phyloP scores from a whole-genome alignment of 2,329 filamentous ascomycete genomes.

The Aspergillus spinulosporus region DNA sequence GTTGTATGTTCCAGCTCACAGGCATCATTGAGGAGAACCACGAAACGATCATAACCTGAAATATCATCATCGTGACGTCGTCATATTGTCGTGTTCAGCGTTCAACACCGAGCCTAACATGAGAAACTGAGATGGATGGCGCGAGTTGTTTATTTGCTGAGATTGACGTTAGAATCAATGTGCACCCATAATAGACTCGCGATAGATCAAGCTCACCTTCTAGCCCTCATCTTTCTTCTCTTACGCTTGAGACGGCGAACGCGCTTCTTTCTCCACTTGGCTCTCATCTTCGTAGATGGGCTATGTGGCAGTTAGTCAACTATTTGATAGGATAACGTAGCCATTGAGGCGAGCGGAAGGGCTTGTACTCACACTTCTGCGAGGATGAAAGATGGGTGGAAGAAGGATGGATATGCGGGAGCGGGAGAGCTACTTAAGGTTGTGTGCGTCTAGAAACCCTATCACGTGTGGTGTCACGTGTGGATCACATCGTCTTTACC shows the following conservation, averaged over 20 bases:
- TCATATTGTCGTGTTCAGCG: slow-evolving; percentile 39
- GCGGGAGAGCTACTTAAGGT: slow-evolving; percentile 35
- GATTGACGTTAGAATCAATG: slow-evolving; percentile 30
- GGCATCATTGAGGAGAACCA: slow-evolving; percentile 27
- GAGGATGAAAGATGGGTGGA: slow-evolving; percentile 49
- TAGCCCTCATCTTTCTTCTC: slow-evolving; percentile 99
- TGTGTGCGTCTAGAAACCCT: slow-evolving; percentile 35
- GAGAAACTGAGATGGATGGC: slow-evolving; percentile 55
- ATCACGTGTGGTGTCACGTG: slow-evolving; percentile 4
- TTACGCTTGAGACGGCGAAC: slow-evolving; percentile 99
- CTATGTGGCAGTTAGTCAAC: slow-evolving; percentile 29
- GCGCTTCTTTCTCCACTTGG: slow-evolving; percentile 99
- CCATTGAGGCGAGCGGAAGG: slow-evolving; percentile 4
- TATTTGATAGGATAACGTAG: slow-evolving; percentile 8
- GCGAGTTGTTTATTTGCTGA: slow-evolving; percentile 68
- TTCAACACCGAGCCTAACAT: slow-evolving; percentile 40
- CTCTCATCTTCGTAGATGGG: slow-evolving; percentile 67
- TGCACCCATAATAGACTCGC: background rate
- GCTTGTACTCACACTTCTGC: slow-evolving; percentile 42
- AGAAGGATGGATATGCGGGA: slow-evolving; percentile 37
- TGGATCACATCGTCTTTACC: slow-evolving; percentile 18
- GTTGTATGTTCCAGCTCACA: slow-evolving; percentile 23
- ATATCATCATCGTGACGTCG: slow-evolving; percentile 36
- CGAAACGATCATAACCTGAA: slow-evolving; percentile 32
- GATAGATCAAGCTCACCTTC: slow-evolving; percentile 69